Evolutionary conservation across 257 asterid genomes (phyloP).

Genomic region (Craterostigma plantagineum): DNA sequence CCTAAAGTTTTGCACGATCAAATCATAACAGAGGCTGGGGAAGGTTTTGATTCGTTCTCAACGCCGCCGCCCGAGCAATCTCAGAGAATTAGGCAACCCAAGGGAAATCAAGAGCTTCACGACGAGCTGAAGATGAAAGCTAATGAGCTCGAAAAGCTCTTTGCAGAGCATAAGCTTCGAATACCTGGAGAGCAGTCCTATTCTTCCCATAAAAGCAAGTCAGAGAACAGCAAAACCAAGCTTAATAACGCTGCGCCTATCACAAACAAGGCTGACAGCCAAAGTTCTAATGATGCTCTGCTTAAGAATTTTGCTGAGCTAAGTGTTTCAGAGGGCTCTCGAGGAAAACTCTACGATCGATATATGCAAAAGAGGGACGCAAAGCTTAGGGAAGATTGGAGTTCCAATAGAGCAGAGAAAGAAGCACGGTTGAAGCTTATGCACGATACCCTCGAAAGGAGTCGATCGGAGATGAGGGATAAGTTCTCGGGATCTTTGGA

Average conservation of each 20-base stretch:
- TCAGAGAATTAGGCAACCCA: conserved; percentile 49
- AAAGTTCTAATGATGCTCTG: conserved; percentile 22
- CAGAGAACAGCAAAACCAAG: conserved; percentile 23
- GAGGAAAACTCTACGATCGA: conserved; percentile 55
- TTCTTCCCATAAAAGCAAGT: conserved; percentile 21
- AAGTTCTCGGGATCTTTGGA: conserved; percentile 47
- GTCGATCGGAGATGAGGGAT: conserved; percentile 65
- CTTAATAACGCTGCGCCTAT: no score
- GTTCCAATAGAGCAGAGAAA: conserved; percentile 60
- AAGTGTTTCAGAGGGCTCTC: conserved; percentile 45
- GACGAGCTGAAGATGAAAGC: conserved; percentile 83
- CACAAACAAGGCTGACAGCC: no score
- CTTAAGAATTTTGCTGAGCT: conserved; percentile 35
- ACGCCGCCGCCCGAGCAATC: conserved; percentile 38
- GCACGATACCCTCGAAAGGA: conserved; percentile 81
- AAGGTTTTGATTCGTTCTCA: conserved; percentile 24
- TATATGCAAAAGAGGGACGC: conserved; percentile 83
- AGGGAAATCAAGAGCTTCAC: conserved; percentile 74
- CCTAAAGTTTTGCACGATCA: neutral
- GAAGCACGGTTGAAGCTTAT: conserved; percentile 72
- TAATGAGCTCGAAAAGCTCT: conserved; percentile 80
- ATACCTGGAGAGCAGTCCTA: conserved; percentile 51
- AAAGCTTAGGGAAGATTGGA: conserved; percentile 82
- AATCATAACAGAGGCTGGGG: conserved; percentile 24
- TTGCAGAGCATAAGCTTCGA: conserved; percentile 63